Evolutionary conservation across 176 grass and related monocot genomes (phyloP).

Genomic region (Phoenix roebelenii): DNA sequence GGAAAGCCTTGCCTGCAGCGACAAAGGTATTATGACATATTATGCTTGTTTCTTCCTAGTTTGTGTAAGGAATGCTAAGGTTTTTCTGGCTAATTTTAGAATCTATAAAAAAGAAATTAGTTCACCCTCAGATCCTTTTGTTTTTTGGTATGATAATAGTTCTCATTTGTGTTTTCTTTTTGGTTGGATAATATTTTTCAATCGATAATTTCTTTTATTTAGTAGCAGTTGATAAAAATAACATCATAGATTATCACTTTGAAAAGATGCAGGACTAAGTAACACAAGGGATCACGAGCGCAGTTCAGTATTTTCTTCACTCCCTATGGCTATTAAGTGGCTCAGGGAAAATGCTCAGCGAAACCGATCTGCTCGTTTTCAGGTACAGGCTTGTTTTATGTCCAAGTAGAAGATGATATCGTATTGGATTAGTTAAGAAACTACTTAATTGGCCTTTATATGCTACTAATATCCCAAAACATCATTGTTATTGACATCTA

Average conservation of each 20-base stretch:
- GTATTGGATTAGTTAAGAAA: neutral
- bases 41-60: neutral
- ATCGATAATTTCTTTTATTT: no score
- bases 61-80: no score
- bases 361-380: conserved; percentile 45
- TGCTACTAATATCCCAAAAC: no score
- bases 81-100: no score
- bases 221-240: neutral
- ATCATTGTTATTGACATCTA: no score
- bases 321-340: conserved; percentile 73
- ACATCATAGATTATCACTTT: conserved; percentile 2
- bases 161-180: no score
- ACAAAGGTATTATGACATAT: conserved; percentile 38
- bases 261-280: conserved; percentile 34
- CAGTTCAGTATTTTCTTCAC: conserved; percentile 56
- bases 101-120: no score
- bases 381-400: conserved; percentile 23
- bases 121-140: no score
- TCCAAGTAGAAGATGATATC: neutral
- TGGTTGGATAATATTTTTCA: no score
- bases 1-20: conserved; percentile 51
- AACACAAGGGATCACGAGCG: conserved; percentile 20
- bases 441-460: neutral
- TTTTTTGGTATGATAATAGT: no score
- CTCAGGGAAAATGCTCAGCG: conserved; percentile 45